phyloP scores from a whole-genome alignment of 345 rosid species.

The Aurinia saxatilis region DNA sequence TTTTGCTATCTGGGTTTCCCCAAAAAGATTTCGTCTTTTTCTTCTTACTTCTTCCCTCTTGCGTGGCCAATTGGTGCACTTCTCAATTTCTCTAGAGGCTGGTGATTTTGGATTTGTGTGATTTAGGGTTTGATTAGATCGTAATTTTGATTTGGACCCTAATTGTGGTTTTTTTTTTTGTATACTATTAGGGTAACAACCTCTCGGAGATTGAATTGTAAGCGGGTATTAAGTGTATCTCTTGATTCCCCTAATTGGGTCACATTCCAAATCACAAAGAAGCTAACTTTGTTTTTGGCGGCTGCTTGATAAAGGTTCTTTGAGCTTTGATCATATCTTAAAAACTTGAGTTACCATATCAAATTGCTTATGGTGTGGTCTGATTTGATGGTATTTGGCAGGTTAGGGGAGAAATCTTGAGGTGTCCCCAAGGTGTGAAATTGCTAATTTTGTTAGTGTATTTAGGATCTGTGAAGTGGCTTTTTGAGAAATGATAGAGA shows the following conservation, averaged over 20 bases:
- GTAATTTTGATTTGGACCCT: constrained; percentile 29
- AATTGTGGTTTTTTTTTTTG: constrained; percentile 26
- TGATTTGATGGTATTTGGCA: constrained; percentile 22
- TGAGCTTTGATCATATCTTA: constrained; percentile 12
- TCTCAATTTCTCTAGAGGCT: background rate
- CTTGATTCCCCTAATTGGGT: background rate
- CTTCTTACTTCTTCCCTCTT: background rate
- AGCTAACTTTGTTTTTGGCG: constrained; percentile 19
- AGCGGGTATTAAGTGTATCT: constrained; percentile 15
- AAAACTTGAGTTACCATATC: constrained; percentile 18
- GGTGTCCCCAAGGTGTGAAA: constrained; percentile 13
- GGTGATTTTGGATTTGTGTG: constrained; percentile 15
- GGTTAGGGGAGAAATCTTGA: constrained; percentile 17
- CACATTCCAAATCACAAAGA: constrained; percentile 25
- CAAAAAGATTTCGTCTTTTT: background rate
- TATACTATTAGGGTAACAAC: constrained; percentile 29
- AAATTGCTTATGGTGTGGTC: constrained; percentile 8
- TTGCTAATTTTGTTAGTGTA: constrained; percentile 14
- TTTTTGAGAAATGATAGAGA: constrained; percentile 16
- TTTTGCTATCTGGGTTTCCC: constrained; percentile 6
- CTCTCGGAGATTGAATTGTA: constrained; percentile 27
- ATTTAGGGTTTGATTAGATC: constrained; percentile 46
- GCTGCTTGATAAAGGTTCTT: constrained; percentile 22
- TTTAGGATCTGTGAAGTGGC: constrained; percentile 17
- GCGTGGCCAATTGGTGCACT: constrained; percentile 7